Conservation (phyloP, 305 asterid species). For the Fraxinus latifolia region DNA sequence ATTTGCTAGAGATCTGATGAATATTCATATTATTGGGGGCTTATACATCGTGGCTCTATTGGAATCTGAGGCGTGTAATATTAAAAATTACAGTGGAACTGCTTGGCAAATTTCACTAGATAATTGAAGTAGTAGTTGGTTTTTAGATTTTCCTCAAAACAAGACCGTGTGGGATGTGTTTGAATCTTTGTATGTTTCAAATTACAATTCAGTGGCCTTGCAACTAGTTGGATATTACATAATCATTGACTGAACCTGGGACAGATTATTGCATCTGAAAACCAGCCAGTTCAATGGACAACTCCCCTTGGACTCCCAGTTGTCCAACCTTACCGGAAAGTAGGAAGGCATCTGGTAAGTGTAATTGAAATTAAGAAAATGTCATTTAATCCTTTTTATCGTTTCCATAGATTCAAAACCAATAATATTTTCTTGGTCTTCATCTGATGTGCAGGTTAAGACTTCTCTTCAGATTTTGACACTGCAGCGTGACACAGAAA, state of each 20-base stretch:
- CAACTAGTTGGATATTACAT: constrained; percentile 9
- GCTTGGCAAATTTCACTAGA: neutral
- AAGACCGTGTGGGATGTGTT: constrained; percentile 1
- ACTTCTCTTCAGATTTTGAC: constrained; percentile 90
- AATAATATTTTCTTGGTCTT: neutral
- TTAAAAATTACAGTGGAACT: neutral
- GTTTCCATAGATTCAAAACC: constrained; percentile 17
- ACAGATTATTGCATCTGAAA: constrained; percentile 84
- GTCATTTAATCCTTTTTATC: neutral
- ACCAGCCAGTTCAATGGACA: constrained; percentile 87
- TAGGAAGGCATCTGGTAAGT: constrained; percentile 72
- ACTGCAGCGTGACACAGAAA: constrained; percentile 71
- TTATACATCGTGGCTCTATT: neutral
- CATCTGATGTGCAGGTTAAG: constrained; percentile 58
- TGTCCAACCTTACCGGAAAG: constrained; percentile 89
- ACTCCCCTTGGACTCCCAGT: constrained; percentile 99
- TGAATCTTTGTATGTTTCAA: constrained; percentile 4
- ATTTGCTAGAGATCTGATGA: neutral
- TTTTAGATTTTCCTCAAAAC: neutral
- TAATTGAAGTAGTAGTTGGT: neutral
- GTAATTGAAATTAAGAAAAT: constrained; percentile 5
- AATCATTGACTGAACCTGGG: constrained; percentile 28
- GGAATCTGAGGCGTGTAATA: neutral
- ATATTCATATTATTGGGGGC: neutral
- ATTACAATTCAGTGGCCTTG: neutral